These are phyloP conservation scores for Aegilops bicornis DNA, from an alignment of 176 grass and related monocot genomes.

Conservation along the genomic window DNA sequence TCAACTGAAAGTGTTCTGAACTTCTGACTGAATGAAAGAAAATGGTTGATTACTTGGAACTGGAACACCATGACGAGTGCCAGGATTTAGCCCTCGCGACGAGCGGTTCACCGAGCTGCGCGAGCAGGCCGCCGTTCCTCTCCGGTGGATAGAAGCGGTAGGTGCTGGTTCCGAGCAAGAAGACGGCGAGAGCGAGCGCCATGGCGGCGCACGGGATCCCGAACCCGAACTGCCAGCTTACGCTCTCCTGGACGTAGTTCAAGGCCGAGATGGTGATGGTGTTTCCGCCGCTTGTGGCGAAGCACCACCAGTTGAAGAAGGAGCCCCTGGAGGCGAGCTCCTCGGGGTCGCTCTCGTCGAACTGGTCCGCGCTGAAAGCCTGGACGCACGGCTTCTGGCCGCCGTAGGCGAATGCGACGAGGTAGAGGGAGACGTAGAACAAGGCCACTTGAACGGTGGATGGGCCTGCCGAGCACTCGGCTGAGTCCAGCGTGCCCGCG, in stretches of 20 bases:
- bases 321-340: not conserved
- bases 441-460: not conserved
- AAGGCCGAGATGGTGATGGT: not conserved
- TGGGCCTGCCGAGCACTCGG: not conserved
- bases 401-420: conserved; percentile 31
- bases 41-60: too few species aligned
- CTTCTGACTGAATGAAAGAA: too few species aligned
- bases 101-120: not conserved
- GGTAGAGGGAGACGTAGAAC: conserved; percentile 44
- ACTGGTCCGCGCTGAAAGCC: conserved; percentile 40
- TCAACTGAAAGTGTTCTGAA: too few species aligned
- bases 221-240: conserved; percentile 42
- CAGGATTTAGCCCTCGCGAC: not conserved
- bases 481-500: not conserved
- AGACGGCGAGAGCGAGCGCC: conserved; percentile 16
- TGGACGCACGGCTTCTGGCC: conserved; percentile 39
- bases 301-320: conserved; percentile 47
- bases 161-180: conserved; percentile 14
- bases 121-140: not conserved
- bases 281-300: not conserved
- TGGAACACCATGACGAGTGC: not conserved
- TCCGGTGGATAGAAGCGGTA: conserved; percentile 30
- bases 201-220: conserved; percentile 28
- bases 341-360: conserved; percentile 27
- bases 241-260: conserved; percentile 31